Evolutionary conservation across 257 asterid species (phyloP), one percentile per base, ranked within the genome.

Genomic region (Solanum piurae): DNA sequence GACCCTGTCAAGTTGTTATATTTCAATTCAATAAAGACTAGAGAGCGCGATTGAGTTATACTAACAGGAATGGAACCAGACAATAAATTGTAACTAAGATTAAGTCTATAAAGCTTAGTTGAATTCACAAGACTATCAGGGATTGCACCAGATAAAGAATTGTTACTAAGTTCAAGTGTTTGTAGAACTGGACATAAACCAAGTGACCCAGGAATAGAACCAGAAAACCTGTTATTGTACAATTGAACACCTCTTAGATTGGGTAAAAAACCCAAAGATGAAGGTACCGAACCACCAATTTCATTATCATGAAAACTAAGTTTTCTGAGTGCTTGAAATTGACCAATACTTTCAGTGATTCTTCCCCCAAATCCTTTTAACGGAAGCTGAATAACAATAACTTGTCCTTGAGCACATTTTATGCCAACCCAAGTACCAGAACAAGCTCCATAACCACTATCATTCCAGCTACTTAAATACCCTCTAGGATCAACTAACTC

Each of bases 351-450:
- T 12, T 92, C 94, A 7, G 94, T 94, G 74, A 97, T 58, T 86
- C 93, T 90, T 25, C 99, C 99, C 80, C 95, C 91, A 64, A 97
- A 87, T 0, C 96, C 94, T 69, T 93, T 90, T 98, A 98, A 97
- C 2, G 99, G 99, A 9, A 97, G 98, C 93, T 94, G 96, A 37
- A 97, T 95, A 3, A 97, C 98, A 6, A 97, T 97, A 42, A 97
- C 99, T 84, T 96, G 97, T 5, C 99, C 99, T 44, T 92, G 92
- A 71, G 99, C 98, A 90, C 99, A 96, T 87, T 97, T 97, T 40
- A 97, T 95, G 11, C 99, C 99, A 21, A 68, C 86, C 99, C 99
- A 96, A 13, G 89, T 86, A 52, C 99, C 99, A 4, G 98, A 93
- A 91, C 99, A 97, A 89, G 98, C 99, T 52, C 98, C 99, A 68